Base-by-base conservation (phyloP, 495 filamentous ascomycete species). In the Neurospora sp. region DNA sequence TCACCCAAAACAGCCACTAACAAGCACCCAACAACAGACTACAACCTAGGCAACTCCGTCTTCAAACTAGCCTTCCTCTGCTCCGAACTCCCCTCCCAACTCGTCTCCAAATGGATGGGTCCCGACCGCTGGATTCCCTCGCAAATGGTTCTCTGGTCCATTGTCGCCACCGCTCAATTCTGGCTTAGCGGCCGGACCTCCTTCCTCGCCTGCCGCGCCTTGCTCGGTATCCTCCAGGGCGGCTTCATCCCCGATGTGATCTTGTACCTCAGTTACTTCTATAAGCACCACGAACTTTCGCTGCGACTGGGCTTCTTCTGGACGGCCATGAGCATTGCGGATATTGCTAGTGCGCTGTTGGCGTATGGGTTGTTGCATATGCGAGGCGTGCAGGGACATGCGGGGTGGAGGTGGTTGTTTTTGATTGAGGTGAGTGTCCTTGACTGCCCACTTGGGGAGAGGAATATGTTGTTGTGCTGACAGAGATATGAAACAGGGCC, bases 51-150 rank as follows among this genome's bases (percentile, higher is more conserved):
- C 0, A 91, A 92, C 77, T 92, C 91, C 1, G 89, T 96, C 35
- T 94, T 92, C 79, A 88, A 86, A 69, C 71, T 92, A 9, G 85
- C 81, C 11, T 94, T 94, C 79, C 82, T 94, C 7, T 86, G 85
- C 20, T 89, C 92, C 0, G 92, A 94, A 78, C 83, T 94, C 14
- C 92, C 92, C 4, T 93, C 91, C 0, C 92, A 94, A 77, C 81
- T 94, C 2, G 80, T 94, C 10, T 89, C 88, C 20, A 95, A 96
- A 77, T 90, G 88, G 82, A 73, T 96, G 39, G 94, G 94, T 0
- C 92, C 93, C 0, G 93, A 96, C 79, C 86, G 88, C 39, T 96
- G 93, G 92, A 94, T 97, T 71, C 93, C 93, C 0, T 82, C 90
- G 38, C 92, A 95, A 76, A 95, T 95, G 88, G 82, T 93, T 1